phyloP scores from a whole-genome alignment of 2,329 filamentous ascomycete species.

The Beauveria sp. region DNA sequence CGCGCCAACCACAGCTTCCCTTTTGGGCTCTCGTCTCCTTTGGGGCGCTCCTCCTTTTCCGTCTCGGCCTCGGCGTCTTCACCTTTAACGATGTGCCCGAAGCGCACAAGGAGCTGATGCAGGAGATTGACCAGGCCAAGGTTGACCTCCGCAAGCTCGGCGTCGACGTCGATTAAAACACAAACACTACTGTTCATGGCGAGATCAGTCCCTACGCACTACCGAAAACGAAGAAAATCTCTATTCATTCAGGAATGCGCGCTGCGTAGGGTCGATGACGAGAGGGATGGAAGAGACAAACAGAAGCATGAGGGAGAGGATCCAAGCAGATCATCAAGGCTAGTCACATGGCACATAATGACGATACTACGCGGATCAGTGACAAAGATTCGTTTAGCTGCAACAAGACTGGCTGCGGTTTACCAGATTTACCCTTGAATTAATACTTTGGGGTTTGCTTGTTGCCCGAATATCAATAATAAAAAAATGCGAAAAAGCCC shows the following conservation, averaged over 20 bases:
- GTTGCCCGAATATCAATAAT: neutral
- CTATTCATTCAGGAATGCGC: neutral
- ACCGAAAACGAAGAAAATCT: neutral
- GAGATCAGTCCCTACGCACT: neutral
- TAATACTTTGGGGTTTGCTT: neutral
- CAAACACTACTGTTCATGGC: neutral
- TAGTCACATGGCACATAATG: neutral
- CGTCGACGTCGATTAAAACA: conserved; percentile 63
- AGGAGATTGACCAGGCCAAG: conserved; percentile 72
- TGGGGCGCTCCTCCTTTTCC: conserved; percentile 84
- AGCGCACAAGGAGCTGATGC: conserved; percentile 82
- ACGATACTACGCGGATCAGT: neutral
- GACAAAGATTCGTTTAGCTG: neutral
- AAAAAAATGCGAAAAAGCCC: conserved; percentile 12
- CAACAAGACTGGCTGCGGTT: neutral
- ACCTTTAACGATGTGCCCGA: conserved; percentile 95
- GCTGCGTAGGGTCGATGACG: neutral
- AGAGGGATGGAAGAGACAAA: neutral
- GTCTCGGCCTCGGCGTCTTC: conserved; percentile 84
- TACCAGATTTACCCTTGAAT: neutral
- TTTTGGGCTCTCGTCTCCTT: conserved; percentile 90
- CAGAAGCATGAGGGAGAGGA: neutral
- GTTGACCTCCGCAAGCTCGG: conserved; percentile 65
- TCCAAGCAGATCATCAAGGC: neutral
- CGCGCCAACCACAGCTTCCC: conserved; percentile 56